Base-by-base conservation (phyloP, 192 early-diverging fungal genomes). In the Backusella psychrophila region DNA sequence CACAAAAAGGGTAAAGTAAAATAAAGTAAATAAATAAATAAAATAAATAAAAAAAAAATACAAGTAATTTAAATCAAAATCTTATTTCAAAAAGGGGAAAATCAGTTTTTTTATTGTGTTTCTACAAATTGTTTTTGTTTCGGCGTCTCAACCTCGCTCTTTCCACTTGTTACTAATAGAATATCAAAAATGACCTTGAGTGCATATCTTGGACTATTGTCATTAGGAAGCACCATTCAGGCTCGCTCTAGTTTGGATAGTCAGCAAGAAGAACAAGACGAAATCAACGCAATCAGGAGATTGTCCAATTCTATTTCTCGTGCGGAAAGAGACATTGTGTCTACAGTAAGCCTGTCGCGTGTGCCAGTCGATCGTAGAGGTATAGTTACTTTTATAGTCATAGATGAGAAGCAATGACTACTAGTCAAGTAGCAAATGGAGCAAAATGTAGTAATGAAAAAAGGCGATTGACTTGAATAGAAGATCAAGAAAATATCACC, bases 401-500 rank as follows among this genome's bases (percentile, higher is more conserved):
- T 33, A 33, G 33, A 33, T 33, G 33, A 33, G 33, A 33, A 33
- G 33, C 33, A 33, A 33, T 33, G 17, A 59, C 26, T 4, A 23
- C 12, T 29, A 29, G 53, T 63, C 11, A 29, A 29, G 4, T 26
- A 29, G 8, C 53, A 29, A 63, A 29, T 14, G 26, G 9, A 29
- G 11, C 7, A 63, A 63, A 14, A 4, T 29, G 23, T 63, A 63
- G 56, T 63, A 63, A 63, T 63, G 21, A 33, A 33, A 33, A 33
- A 33, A 33, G 33, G 6, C 21, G 12, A 29, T 26, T 63, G 12
- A 29, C 23, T 12, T 63, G 56, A 63, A 12, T 63, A 56, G 41
- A 65, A 75, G 69, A 53, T 12, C 71, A 67, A 56, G 75, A 79
- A 29, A 77, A 76, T 53, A 69, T 77, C 31, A 53, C 75, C 4